These are phyloP conservation scores for Bertia moriformis DNA, from an alignment of 2,329 filamentous ascomycete genomes.

Conservation along the genomic window DNA sequence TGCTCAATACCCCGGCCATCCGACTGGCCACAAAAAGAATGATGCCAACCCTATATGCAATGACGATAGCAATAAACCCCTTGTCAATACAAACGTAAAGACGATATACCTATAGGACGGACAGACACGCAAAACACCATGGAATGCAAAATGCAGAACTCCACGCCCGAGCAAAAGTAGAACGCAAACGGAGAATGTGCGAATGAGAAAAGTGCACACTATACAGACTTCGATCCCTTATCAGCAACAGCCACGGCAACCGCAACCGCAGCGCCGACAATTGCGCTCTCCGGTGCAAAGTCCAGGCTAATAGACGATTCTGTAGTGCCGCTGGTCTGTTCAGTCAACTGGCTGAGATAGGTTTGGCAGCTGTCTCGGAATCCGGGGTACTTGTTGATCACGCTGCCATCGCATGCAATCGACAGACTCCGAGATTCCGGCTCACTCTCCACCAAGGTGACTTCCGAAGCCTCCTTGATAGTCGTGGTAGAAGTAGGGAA, in stretches of 20 bases:
- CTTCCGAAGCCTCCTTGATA: slow-evolving; percentile 5
- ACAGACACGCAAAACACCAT: no score
- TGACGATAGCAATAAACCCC: no score
- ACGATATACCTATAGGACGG: no score
- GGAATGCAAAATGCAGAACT: no score
- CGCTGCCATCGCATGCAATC: slow-evolving; percentile 34
- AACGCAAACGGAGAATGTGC: no score
- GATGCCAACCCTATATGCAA: no score
- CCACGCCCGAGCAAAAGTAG: no score
- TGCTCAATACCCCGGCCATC: no score
- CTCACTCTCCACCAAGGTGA: slow-evolving; percentile 17
- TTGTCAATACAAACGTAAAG: no score
- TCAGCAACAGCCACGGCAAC: slow-evolving; percentile 20
- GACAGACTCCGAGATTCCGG: slow-evolving; percentile 14
- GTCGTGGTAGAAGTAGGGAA: slow-evolving; percentile 9
- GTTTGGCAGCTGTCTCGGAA: slow-evolving; percentile 25
- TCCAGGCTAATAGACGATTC: slow-evolving; percentile 18
- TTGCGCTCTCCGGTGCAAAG: slow-evolving; percentile 23
- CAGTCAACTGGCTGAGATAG: slow-evolving; percentile 22
- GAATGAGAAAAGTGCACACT: no score
- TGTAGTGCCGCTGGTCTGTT: slow-evolving; percentile 8
- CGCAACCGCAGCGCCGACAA: slow-evolving; percentile 27
- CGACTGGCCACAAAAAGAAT: no score
- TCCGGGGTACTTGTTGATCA: slow-evolving; percentile 32
- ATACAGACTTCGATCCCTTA: no score